Evolutionary conservation across 2,329 filamentous ascomycete species (phyloP).

Genomic region (Lanzia echinophila): DNA sequence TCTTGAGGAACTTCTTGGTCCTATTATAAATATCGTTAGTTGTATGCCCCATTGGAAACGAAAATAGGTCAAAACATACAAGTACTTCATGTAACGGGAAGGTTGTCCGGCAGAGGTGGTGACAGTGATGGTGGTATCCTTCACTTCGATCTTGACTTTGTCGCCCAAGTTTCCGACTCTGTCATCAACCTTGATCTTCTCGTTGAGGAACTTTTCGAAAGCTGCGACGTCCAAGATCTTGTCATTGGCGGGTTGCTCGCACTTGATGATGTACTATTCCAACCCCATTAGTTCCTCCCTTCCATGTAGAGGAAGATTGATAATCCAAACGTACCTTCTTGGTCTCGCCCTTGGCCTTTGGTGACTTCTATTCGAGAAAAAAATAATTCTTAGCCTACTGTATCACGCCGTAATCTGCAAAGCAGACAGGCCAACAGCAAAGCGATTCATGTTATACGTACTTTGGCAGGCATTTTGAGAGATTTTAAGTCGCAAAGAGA

Average conservation of each 20-base stretch:
- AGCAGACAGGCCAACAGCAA: constrained; percentile 75
- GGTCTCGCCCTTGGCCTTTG: constrained; percentile 24
- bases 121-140: constrained; percentile 93
- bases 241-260: constrained; percentile 94
- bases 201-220: constrained; percentile 99
- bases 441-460: constrained; percentile 72
- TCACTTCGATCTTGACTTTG: constrained; percentile 80
- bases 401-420: constrained; percentile 49
- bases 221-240: constrained; percentile 99
- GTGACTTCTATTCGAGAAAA: constrained; percentile 57
- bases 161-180: constrained; percentile 98
- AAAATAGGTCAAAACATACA: constrained; percentile 54
- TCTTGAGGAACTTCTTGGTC: constrained; percentile 99
- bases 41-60: background rate
- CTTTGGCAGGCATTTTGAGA: constrained; percentile 76
- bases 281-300: background rate
- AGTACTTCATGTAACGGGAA: constrained; percentile 98
- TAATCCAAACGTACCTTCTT: constrained; percentile 25
- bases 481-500: constrained; percentile 62
- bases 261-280: constrained; percentile 93
- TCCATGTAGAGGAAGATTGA: background rate
- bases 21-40: constrained; percentile 40
- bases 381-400: constrained; percentile 86
- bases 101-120: constrained; percentile 97
- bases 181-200: constrained; percentile 99